Conservation (phyloP, 345 rosid genomes). For the Punica granatum region DNA sequence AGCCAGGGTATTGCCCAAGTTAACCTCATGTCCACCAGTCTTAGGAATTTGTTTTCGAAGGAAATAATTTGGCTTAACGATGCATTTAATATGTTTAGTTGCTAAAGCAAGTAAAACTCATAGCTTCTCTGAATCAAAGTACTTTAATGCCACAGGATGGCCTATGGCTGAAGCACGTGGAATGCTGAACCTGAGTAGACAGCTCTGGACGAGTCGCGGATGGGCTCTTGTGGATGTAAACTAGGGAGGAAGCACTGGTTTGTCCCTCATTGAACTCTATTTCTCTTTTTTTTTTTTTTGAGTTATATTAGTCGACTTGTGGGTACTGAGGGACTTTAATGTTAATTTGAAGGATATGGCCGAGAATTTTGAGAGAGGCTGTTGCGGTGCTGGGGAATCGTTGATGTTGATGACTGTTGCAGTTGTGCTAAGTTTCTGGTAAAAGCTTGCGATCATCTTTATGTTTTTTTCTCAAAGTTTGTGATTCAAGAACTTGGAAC, state of each 20-base stretch:
- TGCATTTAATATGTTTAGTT: neutral
- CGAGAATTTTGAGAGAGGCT: slow-evolving; percentile 90
- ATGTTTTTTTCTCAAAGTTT: slow-evolving; percentile 1
- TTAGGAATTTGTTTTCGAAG: neutral
- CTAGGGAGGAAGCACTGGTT: slow-evolving; percentile 99
- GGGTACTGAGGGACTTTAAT: slow-evolving; percentile 5
- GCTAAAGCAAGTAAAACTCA: neutral
- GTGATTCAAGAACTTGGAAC: neutral
- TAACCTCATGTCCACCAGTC: neutral
- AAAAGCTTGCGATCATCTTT: slow-evolving; percentile 8
- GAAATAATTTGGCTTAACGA: neutral
- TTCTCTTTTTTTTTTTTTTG: neutral
- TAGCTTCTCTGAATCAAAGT: neutral
- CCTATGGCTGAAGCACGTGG: slow-evolving; percentile 83
- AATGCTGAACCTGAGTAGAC: slow-evolving; percentile 59
- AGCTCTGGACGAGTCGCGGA: slow-evolving; percentile 98
- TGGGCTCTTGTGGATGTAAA: slow-evolving; percentile 97
- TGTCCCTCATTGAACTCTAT: slow-evolving; percentile 23
- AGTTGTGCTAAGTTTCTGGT: slow-evolving; percentile 91
- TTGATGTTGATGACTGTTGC: slow-evolving; percentile 94
- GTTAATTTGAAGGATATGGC: slow-evolving; percentile 65
- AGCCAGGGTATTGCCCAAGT: slow-evolving; percentile 66
- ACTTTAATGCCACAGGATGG: slow-evolving; percentile 49
- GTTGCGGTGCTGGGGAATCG: slow-evolving; percentile 74
- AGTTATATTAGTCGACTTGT: neutral